Evolutionary conservation across 2,329 filamentous ascomycete genomes (phyloP), one percentile per base, ranked within the genome.

Genomic region (Intubia oerlemansii): DNA sequence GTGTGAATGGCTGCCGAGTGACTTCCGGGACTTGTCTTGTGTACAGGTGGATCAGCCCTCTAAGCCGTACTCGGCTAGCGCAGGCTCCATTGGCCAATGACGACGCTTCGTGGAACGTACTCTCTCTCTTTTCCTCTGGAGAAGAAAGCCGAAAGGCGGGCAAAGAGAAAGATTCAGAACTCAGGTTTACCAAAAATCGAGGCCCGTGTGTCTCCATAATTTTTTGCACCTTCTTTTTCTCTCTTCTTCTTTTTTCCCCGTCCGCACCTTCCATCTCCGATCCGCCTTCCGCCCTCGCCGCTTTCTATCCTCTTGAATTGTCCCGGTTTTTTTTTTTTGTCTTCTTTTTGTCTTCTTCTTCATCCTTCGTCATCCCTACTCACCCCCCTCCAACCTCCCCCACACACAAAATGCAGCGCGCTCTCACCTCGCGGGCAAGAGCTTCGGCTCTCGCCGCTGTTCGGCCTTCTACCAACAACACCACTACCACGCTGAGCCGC

Each of bases 371-470:
- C 21, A 16, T 15, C 12, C 30, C 41, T 38, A 36, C 36, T 40
- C 39, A 42, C 32, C n/a, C n/a, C n/a, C n/a, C n/a, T n/a, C n/a
- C n/a, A n/a, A n/a, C n/a, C n/a, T n/a, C n/a, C n/a, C n/a, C n/a
- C n/a, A n/a, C n/a, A n/a, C 19, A 20, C 26, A 78, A 54, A 51
- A 98, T 98, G 88, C 88, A 98, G 69, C 80, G 88, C 57, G 82
- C 82, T 58, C 67, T 98, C 50, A 70, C 78, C 51, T 80, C 79
- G 44, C 65, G 69, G 51, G 62, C 77, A 46, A 66, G 81, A 61
- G 72, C 80, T 50, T 78, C 81, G 42, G 70, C 74, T 62, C 70
- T 85, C 44, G 75, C 71, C 39, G 68, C 66, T 49, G 62, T 73
- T 52, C 69, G 72, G n/a, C n/a, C n/a, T n/a, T n/a, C n/a, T n/a